These are phyloP conservation scores for Kwoniella sp. DNA, from an alignment of 768 basidiomycete genomes.

Conservation along the genomic window DNA sequence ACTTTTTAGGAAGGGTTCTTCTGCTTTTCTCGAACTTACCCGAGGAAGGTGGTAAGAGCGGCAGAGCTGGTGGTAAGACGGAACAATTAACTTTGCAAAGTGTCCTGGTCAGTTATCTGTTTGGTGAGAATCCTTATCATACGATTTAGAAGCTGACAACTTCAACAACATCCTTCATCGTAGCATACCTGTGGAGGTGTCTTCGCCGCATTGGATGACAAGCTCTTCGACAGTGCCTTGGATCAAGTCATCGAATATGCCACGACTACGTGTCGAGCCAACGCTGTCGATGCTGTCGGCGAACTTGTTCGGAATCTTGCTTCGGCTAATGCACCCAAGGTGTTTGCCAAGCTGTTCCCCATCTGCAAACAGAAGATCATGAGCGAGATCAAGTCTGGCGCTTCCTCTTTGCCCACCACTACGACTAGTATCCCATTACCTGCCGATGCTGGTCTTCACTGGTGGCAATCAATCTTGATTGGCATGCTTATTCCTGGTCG, in stretches of 20 bases:
- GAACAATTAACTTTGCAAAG: conserved; percentile 56
- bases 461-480: conserved; percentile 60
- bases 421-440: conserved; percentile 58
- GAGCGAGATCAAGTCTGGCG: conserved; percentile 74
- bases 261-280: conserved; percentile 84
- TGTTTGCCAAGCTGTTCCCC: conserved; percentile 76
- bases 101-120: conserved; percentile 40
- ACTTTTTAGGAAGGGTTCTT: conserved; percentile 75
- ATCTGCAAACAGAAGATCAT: conserved; percentile 75
- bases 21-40: conserved; percentile 81
- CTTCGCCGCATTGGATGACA: conserved; percentile 73
- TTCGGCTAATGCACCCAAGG: conserved; percentile 72
- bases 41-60: conserved; percentile 76
- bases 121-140: not conserved
- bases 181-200: conserved; percentile 50
- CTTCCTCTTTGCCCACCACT: conserved; percentile 72
- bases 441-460: conserved; percentile 82
- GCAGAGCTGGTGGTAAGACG: conserved; percentile 62
- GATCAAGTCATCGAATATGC: conserved; percentile 83
- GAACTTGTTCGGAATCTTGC: conserved; percentile 84
- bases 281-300: conserved; percentile 86
- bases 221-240: conserved; percentile 73
- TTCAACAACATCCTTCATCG: not conserved
- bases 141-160: conserved; percentile 3
- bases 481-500: conserved; percentile 42